phyloP scores from a whole-genome alignment of 495 filamentous ascomycete species.

The Trichoderma gamsii region DNA sequence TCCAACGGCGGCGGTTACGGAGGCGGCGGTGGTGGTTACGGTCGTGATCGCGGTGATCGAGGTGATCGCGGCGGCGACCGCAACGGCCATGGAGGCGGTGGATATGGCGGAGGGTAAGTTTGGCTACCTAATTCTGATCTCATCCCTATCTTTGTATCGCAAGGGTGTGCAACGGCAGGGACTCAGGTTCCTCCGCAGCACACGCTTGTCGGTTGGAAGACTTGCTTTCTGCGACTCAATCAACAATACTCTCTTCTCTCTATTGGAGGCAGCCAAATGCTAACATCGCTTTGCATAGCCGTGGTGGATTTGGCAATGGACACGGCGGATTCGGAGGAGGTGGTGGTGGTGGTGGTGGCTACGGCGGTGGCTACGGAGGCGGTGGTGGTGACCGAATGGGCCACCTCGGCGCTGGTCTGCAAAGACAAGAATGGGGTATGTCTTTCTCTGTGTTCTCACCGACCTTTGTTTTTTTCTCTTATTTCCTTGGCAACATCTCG shows the following conservation, averaged over 20 bases:
- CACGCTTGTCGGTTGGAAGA: neutral
- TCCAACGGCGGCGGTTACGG: constrained; percentile 32
- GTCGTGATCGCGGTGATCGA: constrained; percentile 19
- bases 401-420: constrained; percentile 76
- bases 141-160: neutral
- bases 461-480: neutral
- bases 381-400: constrained; percentile 88
- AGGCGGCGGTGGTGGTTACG: constrained; percentile 25
- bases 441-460: neutral
- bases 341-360: constrained; percentile 47
- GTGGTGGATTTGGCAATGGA: constrained; percentile 16
- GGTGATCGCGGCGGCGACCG: constrained; percentile 22
- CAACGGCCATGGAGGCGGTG: constrained; percentile 25
- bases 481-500: neutral
- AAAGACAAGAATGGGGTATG: constrained; percentile 78
- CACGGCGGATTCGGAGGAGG: constrained; percentile 44
- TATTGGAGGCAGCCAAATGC: neutral
- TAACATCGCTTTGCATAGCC: constrained; percentile 23
- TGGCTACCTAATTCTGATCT: neutral
- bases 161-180: constrained; percentile 8
- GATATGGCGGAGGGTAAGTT: constrained; percentile 22
- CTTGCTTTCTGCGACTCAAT: neutral
- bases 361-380: constrained; percentile 48
- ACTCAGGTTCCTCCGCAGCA: constrained; percentile 20
- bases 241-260: neutral